Evolutionary conservation across 164 flowering plant genomes (phyloP), one percentile per base, ranked within the genome.

Genomic region (Warburgia ugandensis): DNA sequence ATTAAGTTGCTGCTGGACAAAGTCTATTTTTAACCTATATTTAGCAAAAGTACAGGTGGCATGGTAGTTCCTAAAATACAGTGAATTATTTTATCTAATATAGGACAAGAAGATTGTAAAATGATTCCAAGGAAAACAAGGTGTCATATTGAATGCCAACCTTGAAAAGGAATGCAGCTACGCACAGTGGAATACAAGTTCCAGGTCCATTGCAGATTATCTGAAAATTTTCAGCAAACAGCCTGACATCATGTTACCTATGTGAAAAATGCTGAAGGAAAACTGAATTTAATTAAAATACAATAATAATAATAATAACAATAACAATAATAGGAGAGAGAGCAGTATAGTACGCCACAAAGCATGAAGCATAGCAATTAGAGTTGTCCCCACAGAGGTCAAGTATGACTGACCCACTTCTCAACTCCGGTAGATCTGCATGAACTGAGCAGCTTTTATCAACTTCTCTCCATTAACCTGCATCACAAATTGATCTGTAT

Each of bases 201-300:
- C 98, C 96, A 37, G 95, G 98, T n/a, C 98, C 94, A 61, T 85
- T 91, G 78, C 98, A 91, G 20, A 87, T 74, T 49, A 91, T 69
- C 96, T 91, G 77, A 27, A 46, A 51, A 59, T 1, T 26, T 23
- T 48, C 11, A 63, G 32, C 3, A 26, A 21, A 21, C 35, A 13
- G 4, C 16, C 31, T 38, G 17, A 39, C 14, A 6, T 20, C 31
- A 44, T 28, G 29, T 8, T 16, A 42, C n/a, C 4, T 19, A 51
- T n/a, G 46, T 35, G 8, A 25, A 46, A 54, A 27, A 23, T 17
- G 27, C 39, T 10, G 12, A 36, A 19, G 16, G n/a, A 47, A 17
- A n/a, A n/a, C n/a, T n/a, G n/a, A 17, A 14, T 22, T 45, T 20
- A 12, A 22, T 48, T 35, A 35, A 52, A 20, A 23, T 35, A 35